phyloP scores from a whole-genome alignment of 192 early-diverging fungal species.

The Backusella tuberculispora region DNA sequence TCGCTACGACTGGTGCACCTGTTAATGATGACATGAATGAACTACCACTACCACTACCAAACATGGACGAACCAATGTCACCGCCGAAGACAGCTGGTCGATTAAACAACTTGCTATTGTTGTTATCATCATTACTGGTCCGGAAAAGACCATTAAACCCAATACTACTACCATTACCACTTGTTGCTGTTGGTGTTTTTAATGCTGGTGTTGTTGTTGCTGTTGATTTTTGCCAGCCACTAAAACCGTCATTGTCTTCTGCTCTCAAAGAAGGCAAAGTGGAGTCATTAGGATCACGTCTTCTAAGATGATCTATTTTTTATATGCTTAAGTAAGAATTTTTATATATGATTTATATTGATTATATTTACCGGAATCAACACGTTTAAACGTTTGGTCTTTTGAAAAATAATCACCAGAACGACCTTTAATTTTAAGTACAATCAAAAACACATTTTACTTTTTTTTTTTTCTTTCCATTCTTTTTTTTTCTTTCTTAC shows the following conservation, averaged over 20 bases:
- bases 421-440: conserved; percentile 12
- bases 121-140: background rate
- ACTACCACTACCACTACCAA: background rate
- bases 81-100: conserved; percentile 2
- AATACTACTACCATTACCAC: background rate
- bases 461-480: background rate
- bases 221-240: conserved; percentile 3
- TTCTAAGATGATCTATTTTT: conserved; percentile 1
- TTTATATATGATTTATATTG: background rate
- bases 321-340: background rate
- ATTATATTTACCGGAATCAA: conserved; percentile 7
- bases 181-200: background rate
- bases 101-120: background rate
- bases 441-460: background rate
- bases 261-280: background rate
- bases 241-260: background rate
- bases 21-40: background rate
- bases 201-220: background rate
- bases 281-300: conserved; percentile 8
- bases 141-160: background rate
- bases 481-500: background rate
- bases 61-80: background rate
- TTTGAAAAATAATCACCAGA: conserved; percentile 20
- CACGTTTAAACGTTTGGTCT: conserved; percentile 12
- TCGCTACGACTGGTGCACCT: background rate